Evolutionary conservation across 108 stramenopile species (phyloP).

Genomic region (Hondaea fermentalgiana): DNA sequence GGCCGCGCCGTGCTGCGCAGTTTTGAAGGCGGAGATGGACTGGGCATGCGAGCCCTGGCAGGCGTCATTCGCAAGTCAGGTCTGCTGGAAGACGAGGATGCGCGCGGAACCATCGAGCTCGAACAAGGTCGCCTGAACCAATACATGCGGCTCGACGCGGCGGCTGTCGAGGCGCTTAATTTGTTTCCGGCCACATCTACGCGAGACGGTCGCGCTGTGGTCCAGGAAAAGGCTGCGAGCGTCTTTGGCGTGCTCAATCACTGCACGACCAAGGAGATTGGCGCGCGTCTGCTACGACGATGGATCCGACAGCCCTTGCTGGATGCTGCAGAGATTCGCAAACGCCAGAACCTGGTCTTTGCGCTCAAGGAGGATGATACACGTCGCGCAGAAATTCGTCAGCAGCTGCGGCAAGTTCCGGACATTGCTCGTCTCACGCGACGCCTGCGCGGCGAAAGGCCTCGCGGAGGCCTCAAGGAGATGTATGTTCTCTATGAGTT

Average conservation of each 20-base stretch:
- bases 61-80: not conserved
- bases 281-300: conserved; percentile 33
- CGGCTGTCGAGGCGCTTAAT: conserved; percentile 16
- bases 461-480: not conserved
- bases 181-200: not conserved
- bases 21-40: not conserved
- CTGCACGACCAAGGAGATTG: conserved; percentile 25
- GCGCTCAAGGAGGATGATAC: conserved; percentile 3
- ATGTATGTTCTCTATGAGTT: not conserved
- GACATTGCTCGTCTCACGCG: not conserved
- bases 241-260: conserved; percentile 4
- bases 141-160: conserved; percentile 17
- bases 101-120: not conserved
- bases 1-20: not conserved
- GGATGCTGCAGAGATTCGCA: not conserved
- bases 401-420: conserved; percentile 3
- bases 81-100: not conserved
- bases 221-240: not conserved
- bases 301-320: conserved; percentile 49
- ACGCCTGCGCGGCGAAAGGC: not conserved
- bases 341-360: not conserved
- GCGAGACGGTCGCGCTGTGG: not conserved
- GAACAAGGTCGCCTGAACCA: not conserved
- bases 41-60: not conserved
- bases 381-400: not conserved